Evolutionary conservation across 2,329 filamentous ascomycete species (phyloP), one percentile per base, ranked within the genome.

Genomic region (Coniochaeta hoffmannii): DNA sequence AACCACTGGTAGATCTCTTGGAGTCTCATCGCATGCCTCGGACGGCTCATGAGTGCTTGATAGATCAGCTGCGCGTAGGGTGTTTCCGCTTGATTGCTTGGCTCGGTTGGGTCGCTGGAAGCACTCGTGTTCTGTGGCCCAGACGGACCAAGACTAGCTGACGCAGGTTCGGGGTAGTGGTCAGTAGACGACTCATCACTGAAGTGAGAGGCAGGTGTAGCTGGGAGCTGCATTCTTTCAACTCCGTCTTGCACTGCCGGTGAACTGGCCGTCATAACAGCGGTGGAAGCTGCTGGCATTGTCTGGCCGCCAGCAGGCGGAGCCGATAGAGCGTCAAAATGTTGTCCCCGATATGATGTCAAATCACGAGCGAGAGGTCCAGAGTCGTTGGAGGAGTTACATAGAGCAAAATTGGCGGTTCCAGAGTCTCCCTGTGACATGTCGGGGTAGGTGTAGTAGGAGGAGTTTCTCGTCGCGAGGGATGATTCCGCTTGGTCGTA

Each of bases 1-100:
- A 97, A 96, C 91, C 93, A 97, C 56, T 87, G 79, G 70, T 97
- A 97, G 56, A 97, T 89, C 54, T 95, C 87, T 62, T 91, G 86
- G 12, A 97, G 77, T 1, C 87, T 83, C 83, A 97, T 88, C 22
- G 82, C 84, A 59, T 87, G 79, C 5, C 77, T 74, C 0, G 84
- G 81, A 0, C 79, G 80, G 61, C 83, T 83, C 73, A 86, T 81
- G 19, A 97, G 80, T 1, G 90, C 90, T 53, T 79, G 76, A 65
- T 86, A 88, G 58, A 97, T 90, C 15, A 96, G 79, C 63, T 88
- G 80, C 0, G 93, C 91, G 66, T 97, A 97, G 1, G 90, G 88
- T 57, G 82, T 80, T 22, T 83, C 80, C 5, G 65, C 63, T 52
- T 70, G 60, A 19, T 54, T 51, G 24, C 26, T 53, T 11, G 41